These are phyloP conservation scores for Leccinum subtestaceum DNA, from an alignment of 768 basidiomycete genomes.

Conservation along the genomic window DNA sequence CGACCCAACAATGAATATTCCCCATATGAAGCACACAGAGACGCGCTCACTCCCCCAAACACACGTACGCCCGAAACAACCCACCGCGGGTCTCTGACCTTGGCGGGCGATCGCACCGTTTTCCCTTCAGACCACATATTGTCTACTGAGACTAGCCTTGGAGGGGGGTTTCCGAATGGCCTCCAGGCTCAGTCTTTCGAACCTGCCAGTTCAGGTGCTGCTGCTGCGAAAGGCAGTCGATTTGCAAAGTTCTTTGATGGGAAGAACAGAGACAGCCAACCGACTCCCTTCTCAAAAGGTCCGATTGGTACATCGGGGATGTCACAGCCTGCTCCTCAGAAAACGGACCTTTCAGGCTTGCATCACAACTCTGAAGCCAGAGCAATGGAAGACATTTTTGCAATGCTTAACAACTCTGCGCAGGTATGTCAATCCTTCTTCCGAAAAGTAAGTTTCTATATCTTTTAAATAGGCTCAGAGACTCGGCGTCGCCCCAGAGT, in stretches of 20 bases:
- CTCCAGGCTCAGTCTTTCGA: conserved; percentile 23
- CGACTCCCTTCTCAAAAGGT: conserved; percentile 35
- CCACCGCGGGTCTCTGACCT: conserved; percentile 18
- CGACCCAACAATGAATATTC: conserved; percentile 41
- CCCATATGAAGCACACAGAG: conserved; percentile 51
- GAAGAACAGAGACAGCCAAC: conserved; percentile 49
- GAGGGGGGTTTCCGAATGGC: conserved; percentile 16
- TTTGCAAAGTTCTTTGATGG: conserved; percentile 87
- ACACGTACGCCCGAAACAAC: conserved; percentile 17
- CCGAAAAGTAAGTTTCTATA: conserved; percentile 6
- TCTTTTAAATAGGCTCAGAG: conserved; percentile 28
- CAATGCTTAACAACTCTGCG: conserved; percentile 73
- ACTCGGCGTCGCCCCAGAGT: conserved; percentile 22
- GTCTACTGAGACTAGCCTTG: conserved; percentile 15
- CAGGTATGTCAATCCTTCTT: conserved; percentile 46
- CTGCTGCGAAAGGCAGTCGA: conserved; percentile 69
- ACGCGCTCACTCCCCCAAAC: conserved; percentile 2
- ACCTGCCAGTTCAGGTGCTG: conserved; percentile 42
- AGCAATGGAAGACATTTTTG: conserved; percentile 77
- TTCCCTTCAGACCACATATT: conserved; percentile 24
- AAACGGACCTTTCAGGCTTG: conserved; percentile 42
- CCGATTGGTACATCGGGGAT: conserved; percentile 40
- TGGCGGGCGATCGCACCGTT: conserved; percentile 20
- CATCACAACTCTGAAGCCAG: conserved; percentile 47
- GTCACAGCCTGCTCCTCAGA: conserved; percentile 46